A percentile compares a stretch with the other conserved stretches of the same genome.
These are phyloP conservation scores for Saraca asoca DNA, from an alignment of 331 rosid genomes.

Conservation along the genomic window DNA sequence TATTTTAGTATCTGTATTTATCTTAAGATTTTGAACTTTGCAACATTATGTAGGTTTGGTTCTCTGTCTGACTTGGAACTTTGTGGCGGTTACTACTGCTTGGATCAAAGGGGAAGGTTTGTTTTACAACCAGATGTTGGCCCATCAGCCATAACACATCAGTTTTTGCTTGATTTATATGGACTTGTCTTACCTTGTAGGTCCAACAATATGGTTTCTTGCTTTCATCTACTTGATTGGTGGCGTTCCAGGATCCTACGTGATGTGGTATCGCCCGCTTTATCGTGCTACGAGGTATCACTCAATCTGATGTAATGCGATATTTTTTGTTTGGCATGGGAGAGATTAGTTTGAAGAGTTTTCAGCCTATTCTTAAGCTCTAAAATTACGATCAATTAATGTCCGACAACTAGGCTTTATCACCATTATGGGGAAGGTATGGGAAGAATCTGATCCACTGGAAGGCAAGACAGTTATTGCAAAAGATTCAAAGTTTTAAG, in stretches of 20 bases:
- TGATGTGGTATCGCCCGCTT: slow-evolving; percentile 65
- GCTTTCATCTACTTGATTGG: slow-evolving; percentile 52
- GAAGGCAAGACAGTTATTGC: neutral
- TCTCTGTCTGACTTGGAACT: slow-evolving; percentile 61
- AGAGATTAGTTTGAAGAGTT: slow-evolving; percentile 24
- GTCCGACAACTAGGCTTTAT: slow-evolving; percentile 14
- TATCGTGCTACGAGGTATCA: slow-evolving; percentile 82
- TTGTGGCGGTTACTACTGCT: slow-evolving; percentile 58
- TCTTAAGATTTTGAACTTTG: slow-evolving; percentile 30
- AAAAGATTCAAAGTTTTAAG: too few species aligned
- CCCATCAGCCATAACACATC: slow-evolving; percentile 7
- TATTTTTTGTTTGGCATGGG: slow-evolving; percentile 22
- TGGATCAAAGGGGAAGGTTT: slow-evolving; percentile 62
- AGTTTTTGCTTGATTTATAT: slow-evolving; percentile 4
- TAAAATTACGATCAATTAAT: slow-evolving; percentile 1
- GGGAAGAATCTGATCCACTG: slow-evolving; percentile 24
- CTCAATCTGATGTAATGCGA: slow-evolving; percentile 29
- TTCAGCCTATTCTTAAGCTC: slow-evolving; percentile 19
- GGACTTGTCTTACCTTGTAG: slow-evolving; percentile 38
- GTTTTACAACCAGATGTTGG: slow-evolving; percentile 18
- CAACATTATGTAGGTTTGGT: slow-evolving; percentile 56
- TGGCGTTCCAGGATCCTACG: slow-evolving; percentile 58
- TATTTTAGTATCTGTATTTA: neutral
- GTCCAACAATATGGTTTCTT: slow-evolving; percentile 51
- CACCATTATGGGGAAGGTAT: slow-evolving; percentile 31